Percentiles rank a stretch among this genome's conserved stretches.
Evolutionary conservation across 192 early-diverging fungal genomes (phyloP).

Genomic region (Backusella circina): DNA sequence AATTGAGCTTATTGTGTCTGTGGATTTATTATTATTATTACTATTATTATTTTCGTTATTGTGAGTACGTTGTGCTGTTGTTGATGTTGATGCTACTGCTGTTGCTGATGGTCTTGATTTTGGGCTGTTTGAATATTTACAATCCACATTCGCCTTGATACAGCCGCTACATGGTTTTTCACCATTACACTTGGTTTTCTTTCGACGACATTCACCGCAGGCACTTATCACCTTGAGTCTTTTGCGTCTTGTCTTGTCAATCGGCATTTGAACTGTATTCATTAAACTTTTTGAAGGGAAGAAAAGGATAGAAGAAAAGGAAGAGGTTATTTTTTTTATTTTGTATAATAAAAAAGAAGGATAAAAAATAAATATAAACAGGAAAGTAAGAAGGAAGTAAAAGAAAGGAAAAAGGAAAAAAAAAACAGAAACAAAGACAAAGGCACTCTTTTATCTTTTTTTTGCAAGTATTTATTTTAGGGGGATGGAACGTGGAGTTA

Average conservation of each 20-base stretch:
- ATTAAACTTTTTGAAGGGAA: background rate
- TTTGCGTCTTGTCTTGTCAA: slow-evolving; percentile 15
- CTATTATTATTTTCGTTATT: background rate
- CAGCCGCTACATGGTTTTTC: slow-evolving; percentile 19
- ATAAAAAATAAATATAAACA: background rate
- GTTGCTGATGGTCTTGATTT: slow-evolving; percentile 9
- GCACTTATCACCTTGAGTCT: slow-evolving; percentile 24
- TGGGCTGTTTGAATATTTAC: slow-evolving; percentile 13
- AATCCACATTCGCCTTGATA: slow-evolving; percentile 16
- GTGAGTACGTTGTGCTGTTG: background rate
- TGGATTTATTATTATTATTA: background rate
- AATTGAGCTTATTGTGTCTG: slow-evolving; percentile 11
- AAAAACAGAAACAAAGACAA: background rate
- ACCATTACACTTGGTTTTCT: slow-evolving; percentile 25
- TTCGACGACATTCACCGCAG: slow-evolving; percentile 21
- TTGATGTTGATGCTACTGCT: background rate
- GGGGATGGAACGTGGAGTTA: background rate
- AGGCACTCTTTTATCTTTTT: slow-evolving; percentile 1
- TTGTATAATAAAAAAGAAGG: background rate
- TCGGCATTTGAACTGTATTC: slow-evolving; percentile 8
- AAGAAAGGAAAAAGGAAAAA: background rate
- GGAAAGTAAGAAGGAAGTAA: too few species aligned
- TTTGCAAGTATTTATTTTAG: background rate
- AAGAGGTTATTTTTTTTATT: background rate
- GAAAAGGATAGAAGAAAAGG: background rate